Evolutionary conservation across 768 basidiomycete species (phyloP).

Genomic region (Tricholomella constricta): DNA sequence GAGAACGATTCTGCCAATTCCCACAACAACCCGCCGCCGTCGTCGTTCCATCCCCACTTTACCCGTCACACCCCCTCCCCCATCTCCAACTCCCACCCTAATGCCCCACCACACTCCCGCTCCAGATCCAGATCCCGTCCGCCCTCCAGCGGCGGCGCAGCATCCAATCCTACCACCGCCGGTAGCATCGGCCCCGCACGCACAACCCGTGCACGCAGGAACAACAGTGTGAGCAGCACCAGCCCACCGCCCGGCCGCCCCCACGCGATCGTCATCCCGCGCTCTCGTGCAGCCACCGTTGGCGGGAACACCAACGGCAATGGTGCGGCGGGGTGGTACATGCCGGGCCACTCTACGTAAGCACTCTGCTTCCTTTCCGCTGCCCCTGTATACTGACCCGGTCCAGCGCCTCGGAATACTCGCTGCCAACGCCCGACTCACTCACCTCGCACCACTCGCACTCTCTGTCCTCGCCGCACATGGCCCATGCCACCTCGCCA

Average conservation of each 20-base stretch:
- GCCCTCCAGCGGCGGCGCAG: conserved; percentile 19
- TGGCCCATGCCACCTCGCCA: conserved; percentile 24
- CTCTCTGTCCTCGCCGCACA: conserved; percentile 23
- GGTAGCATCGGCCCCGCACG: conserved; percentile 53
- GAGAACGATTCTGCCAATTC: conserved; percentile 38
- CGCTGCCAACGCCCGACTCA: conserved; percentile 46
- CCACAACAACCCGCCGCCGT: conserved; percentile 25
- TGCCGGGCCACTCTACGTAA: conserved; percentile 31
- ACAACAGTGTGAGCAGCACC: conserved; percentile 60
- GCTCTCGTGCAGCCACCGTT: conserved; percentile 26
- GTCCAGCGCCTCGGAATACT: conserved; percentile 31
- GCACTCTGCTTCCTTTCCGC: conserved; percentile 8
- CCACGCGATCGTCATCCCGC: conserved; percentile 70
- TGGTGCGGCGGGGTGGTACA: conserved; percentile 29
- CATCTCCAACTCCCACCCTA: conserved; percentile 16
- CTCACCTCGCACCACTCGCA: conserved; percentile 31
- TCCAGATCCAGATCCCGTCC: conserved; percentile 52
- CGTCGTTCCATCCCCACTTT: conserved; percentile 31
- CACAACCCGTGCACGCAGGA: conserved; percentile 56
- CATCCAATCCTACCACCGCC: conserved; percentile 6
- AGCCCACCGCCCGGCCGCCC: conserved; percentile 56
- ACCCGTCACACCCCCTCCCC: conserved; percentile 38
- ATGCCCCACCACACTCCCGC: conserved; percentile 23
- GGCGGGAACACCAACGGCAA: conserved; percentile 17
- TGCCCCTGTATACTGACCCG: not conserved